phyloP scores from a whole-genome alignment of 2,329 filamentous ascomycete species.

The Tolypocladium guangdongense region DNA sequence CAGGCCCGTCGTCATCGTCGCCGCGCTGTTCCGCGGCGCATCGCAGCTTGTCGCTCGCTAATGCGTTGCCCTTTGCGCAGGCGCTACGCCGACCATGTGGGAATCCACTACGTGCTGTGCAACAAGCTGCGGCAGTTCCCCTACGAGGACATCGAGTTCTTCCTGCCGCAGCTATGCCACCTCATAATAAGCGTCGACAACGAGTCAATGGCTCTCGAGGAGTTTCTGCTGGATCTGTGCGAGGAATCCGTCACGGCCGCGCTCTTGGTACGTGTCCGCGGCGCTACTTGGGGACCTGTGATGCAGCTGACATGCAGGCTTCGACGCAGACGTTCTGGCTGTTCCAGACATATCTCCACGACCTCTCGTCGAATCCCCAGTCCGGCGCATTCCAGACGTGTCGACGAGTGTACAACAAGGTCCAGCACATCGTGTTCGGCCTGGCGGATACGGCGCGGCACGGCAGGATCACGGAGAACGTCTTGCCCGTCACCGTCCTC shows the following conservation, averaged over 20 bases:
- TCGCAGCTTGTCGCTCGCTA: conserved; percentile 6
- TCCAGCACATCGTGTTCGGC: conserved; percentile 80
- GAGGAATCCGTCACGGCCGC: conserved; percentile 81
- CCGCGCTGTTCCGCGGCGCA: neutral
- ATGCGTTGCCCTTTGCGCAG: conserved; percentile 30
- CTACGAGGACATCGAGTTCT: conserved; percentile 89
- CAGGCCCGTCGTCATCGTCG: neutral
- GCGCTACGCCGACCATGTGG: conserved; percentile 81
- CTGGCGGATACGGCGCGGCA: conserved; percentile 55
- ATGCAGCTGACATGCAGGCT: conserved; percentile 9
- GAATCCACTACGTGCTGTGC: conserved; percentile 82
- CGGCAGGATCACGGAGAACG: conserved; percentile 73
- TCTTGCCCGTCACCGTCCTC: conserved; percentile 68
- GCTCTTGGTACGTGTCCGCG: conserved; percentile 51
- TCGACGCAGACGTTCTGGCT: conserved; percentile 69
- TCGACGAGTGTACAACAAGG: conserved; percentile 75
- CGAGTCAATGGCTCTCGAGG: conserved; percentile 83
- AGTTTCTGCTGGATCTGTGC: conserved; percentile 76
- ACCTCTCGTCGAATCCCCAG: conserved; percentile 64
- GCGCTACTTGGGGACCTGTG: neutral
- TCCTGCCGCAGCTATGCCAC: conserved; percentile 78
- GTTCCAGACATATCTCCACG: conserved; percentile 79
- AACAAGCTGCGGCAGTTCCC: conserved; percentile 81
- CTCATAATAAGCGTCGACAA: conserved; percentile 81
- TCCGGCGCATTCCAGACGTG: conserved; percentile 73